Evolutionary conservation across 768 basidiomycete species (phyloP), one percentile per base, ranked within the genome.

Genomic region (Lactarius sp.): DNA sequence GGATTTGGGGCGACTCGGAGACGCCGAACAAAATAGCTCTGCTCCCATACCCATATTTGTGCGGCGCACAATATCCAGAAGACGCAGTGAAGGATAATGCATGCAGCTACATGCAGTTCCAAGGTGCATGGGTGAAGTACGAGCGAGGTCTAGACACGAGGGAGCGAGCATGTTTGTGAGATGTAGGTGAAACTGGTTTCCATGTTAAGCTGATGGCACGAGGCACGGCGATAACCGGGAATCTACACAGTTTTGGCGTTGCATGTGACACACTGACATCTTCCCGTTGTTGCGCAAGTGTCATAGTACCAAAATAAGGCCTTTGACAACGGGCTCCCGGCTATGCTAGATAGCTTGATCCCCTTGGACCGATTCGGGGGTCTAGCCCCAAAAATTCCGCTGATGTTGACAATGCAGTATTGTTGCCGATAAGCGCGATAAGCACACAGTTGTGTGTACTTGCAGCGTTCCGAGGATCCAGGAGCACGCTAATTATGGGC

Each of bases 141-240:
- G 46, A 37, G 16, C 4, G 8, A 39, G 51, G 59, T 60, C 51
- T 13, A 42, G 41, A 60, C 59, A 60, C 54, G 22, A 16, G 10
- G 10, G 6, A 34, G 1, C 31, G 31, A 3, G 31, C n/a, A 39
- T 44, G 55, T 31, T 18, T 12, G 31, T 33, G n/a, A 10, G 31
- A 12, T 37, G 42, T 20, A 20, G 20, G 46, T 20, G 46, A 6
- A 20, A 20, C n/a, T 18, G n/a, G 18, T 20, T 22, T 10, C 47
- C 47, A 49, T 22, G 27, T 53, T 47, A 61, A 54, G 53, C 37
- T 55, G 14, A 61, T 53, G 60, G 50, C 60, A 61, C 53, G 60
- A 55, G 53, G 60, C 27, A 34, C 47, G 60, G 60, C 20, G 31
- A 61, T 50, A 12, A 14, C 60, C 60, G 53, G 27, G n/a, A 10